Evolutionary conservation across 75 land plant genomes (phyloP), one percentile per base, ranked within the genome.

Genomic region (Azolla pinnata): DNA sequence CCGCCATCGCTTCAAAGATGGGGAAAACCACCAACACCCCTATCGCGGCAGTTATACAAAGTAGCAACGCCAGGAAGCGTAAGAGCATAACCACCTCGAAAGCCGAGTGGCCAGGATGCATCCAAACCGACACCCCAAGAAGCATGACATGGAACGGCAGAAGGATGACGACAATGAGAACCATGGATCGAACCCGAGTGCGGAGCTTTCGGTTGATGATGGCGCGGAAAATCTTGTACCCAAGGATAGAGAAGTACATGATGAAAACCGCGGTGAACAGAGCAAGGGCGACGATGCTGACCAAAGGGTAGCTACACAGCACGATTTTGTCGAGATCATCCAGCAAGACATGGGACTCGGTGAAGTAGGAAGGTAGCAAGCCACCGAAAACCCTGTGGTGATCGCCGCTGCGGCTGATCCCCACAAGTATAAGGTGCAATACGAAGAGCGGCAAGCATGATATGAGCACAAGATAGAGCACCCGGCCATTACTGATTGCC

Each of bases 201-300:
- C 70, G 81, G 53, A 95, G 61, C 26, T 72, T 61, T 65, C 83
- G 76, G 63, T 95, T 95, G 65, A 95, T 89, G 33, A 89, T 87
- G 33, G 71, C 65, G 19, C 71, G 55, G 54, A 86, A 46, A 75
- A 95, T 78, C 69, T 68, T 64, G 61, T 71, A 69, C 2, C 96
- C 96, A 18, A 89, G 66, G 52, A 54, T 83, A 18, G 81, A 69
- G 51, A 89, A 64, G 63, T 89, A 89, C 29, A 54, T 44, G 53
- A 78, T 79, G 64, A 81, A 63, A 24, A 83, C 32, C 12, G 67
- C 21, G 25, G 80, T 68, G 68, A 86, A 88, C 24, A 84, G 38
- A 28, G 83, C 96, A n/a, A 73, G 68, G 1, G 82, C 55, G 27
- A 89, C 64, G 24, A 83, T 81, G 67, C 85, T 78, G 53, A 89